These are phyloP conservation scores for Abortiporus biennis DNA, from an alignment of 1,284 basidiomycete species.

Conservation along the genomic window DNA sequence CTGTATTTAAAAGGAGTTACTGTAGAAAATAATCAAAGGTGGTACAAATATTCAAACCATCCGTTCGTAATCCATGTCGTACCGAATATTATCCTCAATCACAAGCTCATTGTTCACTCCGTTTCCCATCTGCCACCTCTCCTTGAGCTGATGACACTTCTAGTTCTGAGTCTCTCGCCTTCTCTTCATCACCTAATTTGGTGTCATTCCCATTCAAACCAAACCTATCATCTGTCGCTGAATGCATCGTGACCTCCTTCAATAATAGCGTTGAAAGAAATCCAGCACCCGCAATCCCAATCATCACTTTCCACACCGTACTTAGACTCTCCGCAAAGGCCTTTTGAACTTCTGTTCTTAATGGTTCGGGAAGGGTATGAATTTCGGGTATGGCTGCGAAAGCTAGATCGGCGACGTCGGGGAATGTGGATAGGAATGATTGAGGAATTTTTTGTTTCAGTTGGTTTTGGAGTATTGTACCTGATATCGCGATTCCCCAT, in stretches of 20 bases:
- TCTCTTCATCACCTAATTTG: no score
- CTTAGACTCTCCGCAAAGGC: slow-evolving; percentile 7
- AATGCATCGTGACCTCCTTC: slow-evolving; percentile 8
- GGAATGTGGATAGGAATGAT: slow-evolving; percentile 5
- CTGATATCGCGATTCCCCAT: slow-evolving; percentile 16
- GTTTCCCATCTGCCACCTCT: no score
- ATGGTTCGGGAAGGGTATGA: slow-evolving; percentile 1
- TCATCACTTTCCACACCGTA: slow-evolving; percentile 7
- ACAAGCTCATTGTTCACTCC: no score
- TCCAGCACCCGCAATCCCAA: slow-evolving; percentile 7
- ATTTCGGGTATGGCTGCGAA: slow-evolving; percentile 9
- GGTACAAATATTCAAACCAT: no score
- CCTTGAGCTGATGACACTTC: no score
- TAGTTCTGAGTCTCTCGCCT: no score
- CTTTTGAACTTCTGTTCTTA: slow-evolving; percentile 5
- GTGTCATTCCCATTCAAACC: slow-evolving; percentile 4
- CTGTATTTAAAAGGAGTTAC: no score
- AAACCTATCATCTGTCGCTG: slow-evolving; percentile 8
- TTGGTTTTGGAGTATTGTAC: slow-evolving; percentile 15
- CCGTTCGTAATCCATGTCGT: no score
- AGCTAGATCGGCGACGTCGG: slow-evolving; percentile 5
- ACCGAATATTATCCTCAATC: no score
- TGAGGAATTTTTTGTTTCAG: slow-evolving; percentile 6
- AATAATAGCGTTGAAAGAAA: slow-evolving; percentile 2
- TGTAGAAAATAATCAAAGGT: no score